Base-by-base conservation (phyloP, 371 early-diverging fungal species). In the Saksenaea vasiformis region DNA sequence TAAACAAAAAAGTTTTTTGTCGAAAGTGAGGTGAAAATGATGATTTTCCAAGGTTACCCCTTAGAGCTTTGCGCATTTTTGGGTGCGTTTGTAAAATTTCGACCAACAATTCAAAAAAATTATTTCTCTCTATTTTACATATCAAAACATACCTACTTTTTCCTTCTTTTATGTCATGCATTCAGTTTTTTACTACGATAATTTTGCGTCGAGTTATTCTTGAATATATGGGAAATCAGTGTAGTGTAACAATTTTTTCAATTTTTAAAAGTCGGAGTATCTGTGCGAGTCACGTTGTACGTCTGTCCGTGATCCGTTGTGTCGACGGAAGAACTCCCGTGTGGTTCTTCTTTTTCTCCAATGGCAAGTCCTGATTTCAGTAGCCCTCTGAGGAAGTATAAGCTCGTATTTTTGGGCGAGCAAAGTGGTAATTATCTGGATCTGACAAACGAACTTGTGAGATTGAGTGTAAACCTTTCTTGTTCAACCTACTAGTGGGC, bases 371-470 rank as follows among this genome's bases (percentile, higher is more conserved):
- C 60, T 35, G 78, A 77, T 24, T 74, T 68, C 60, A 72, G 70
- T 26, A 92, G 86, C 67, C 92, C 93, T 37, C 82, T 94, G 54
- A 79, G 89, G 65, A 94, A 94, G 79, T 94, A 91, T 80, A 95
- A 95, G 73, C 87, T 95, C 56, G 95, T 95, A 14, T 95, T 98
- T 72, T 86, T 98, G 19, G 98, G 98, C 61, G 97, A 97, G 73
- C 97, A 97, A 74, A 93, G 94, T 70, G 97, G 97, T 96, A 89
- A 66, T 10, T 47, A 22, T 8, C 8, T 1, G 14, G 14, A 17
- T 19, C n/a, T 47, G 51, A 9, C 7, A 22, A n/a, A 22, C 1
- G 3, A 47, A 10, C 51, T 10, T 26, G 24, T n/a, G 22, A 19
- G 22, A 22, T 47, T 22, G n/a, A 47, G 22, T 17, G 22, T 0